Evolutionary conservation across 75 land plant species (phyloP).

Genomic region (Pinus tabuliformis): DNA sequence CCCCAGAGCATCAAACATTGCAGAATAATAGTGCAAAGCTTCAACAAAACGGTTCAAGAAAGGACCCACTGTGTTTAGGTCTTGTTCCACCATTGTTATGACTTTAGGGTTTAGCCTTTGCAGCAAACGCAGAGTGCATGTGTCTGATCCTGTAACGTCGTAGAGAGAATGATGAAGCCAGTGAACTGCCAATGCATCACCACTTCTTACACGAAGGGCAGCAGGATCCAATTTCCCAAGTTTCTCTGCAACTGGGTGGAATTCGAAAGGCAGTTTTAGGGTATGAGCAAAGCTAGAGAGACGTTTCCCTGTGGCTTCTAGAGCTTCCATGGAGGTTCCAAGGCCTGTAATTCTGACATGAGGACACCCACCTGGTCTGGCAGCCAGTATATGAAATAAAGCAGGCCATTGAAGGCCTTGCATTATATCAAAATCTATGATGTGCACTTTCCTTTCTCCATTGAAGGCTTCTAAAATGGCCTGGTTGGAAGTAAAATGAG

Average conservation of each 20-base stretch:
- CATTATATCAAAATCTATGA: slow-evolving; percentile 73
- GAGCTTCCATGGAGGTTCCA: slow-evolving; percentile 48
- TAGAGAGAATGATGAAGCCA: slow-evolving; percentile 70
- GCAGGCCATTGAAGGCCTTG: slow-evolving; percentile 81
- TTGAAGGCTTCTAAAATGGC: slow-evolving; percentile 65
- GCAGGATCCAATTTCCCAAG: slow-evolving; percentile 26
- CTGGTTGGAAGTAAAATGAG: slow-evolving; percentile 79
- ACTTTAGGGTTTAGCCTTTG: slow-evolving; percentile 30
- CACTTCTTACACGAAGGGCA: slow-evolving; percentile 15
- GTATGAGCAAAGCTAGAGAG: slow-evolving; percentile 49
- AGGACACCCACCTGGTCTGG: slow-evolving; percentile 44
- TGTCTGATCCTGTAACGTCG: slow-evolving; percentile 63
- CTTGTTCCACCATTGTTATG: slow-evolving; percentile 55
- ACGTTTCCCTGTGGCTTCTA: slow-evolving; percentile 47
- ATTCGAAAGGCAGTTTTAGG: slow-evolving; percentile 54
- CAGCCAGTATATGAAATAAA: slow-evolving; percentile 58
- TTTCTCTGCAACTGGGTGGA: slow-evolving; percentile 38
- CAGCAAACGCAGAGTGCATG: slow-evolving; percentile 35
- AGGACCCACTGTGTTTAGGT: slow-evolving; percentile 20
- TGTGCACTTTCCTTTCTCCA: slow-evolving; percentile 39
- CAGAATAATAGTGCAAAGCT: slow-evolving; percentile 60
- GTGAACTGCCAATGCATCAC: slow-evolving; percentile 54
- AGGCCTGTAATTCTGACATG: slow-evolving; percentile 52
- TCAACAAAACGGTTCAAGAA: slow-evolving; percentile 48
- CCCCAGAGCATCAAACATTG: slow-evolving; percentile 58